A percentile compares a stretch with the other conserved stretches of the same genome.
These are phyloP conservation scores for Amauroascus niger DNA, from an alignment of 2,329 filamentous ascomycete species.

Conservation along the genomic window DNA sequence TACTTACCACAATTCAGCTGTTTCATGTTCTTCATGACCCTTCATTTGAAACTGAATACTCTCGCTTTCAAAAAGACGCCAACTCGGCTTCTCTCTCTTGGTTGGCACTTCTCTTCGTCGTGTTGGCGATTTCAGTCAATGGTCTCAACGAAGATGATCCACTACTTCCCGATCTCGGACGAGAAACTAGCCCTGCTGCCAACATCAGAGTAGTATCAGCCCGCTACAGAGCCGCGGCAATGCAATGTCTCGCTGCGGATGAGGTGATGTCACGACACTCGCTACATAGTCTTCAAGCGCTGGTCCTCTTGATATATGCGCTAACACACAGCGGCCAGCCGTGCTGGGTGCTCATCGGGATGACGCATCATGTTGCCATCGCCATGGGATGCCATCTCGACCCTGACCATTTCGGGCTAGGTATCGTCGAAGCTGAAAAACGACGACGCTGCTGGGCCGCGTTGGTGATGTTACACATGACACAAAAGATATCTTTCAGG, in stretches of 20 bases:
- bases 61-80: conserved; percentile 30
- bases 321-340: conserved; percentile 29
- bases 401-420: conserved; percentile 29
- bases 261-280: conserved; percentile 32
- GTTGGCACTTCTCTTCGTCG: conserved; percentile 33
- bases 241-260: conserved; percentile 34
- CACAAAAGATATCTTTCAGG: conserved; percentile 32
- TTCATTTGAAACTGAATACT: conserved; percentile 34
- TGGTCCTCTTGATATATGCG: conserved; percentile 35
- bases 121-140: conserved; percentile 33
- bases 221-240: conserved; percentile 31
- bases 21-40: conserved; percentile 37
- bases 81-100: conserved; percentile 30
- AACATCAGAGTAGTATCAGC: conserved; percentile 31
- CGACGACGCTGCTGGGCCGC: conserved; percentile 34
- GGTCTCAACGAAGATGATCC: conserved; percentile 31
- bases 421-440: conserved; percentile 31
- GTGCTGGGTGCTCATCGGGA: conserved; percentile 34
- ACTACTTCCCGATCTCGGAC: conserved; percentile 30
- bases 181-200: conserved; percentile 29
- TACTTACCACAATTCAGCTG: conserved; percentile 18
- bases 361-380: conserved; percentile 34
- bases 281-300: conserved; percentile 33
- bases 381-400: conserved; percentile 37
- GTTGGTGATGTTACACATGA: conserved; percentile 34